A percentile compares a stretch with the other conserved stretches of the same genome.
phyloP scores from a whole-genome alignment of 306 rosid genomes.

The Vigna reflexopilosa region DNA sequence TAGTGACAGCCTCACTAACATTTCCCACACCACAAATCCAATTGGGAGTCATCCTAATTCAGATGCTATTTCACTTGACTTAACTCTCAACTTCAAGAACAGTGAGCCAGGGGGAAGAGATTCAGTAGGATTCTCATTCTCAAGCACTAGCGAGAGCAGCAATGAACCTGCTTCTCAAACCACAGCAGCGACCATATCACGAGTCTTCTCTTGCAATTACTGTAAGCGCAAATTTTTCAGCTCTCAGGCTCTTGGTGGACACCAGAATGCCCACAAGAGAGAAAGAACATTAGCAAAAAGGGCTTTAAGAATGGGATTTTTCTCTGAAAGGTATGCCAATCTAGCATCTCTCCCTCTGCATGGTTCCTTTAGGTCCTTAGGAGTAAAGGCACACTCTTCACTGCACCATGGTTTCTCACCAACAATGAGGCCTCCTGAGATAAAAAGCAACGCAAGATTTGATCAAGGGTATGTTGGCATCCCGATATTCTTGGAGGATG shows the following conservation, averaged over 20 bases:
- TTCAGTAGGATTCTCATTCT: conserved; percentile 68
- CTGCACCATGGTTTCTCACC: conserved; percentile 63
- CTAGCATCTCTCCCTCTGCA: conserved; percentile 81
- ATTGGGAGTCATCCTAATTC: conserved; percentile 41
- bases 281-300: conserved; percentile 86
- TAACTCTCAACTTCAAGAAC: conserved; percentile 68
- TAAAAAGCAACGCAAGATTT: conserved; percentile 56
- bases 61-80: conserved; percentile 63
- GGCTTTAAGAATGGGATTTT: conserved; percentile 82
- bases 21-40: conserved; percentile 51
- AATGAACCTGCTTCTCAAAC: conserved; percentile 67
- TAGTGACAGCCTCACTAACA: conserved; percentile 53
- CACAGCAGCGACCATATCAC: conserved; percentile 50
- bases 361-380: conserved; percentile 79
- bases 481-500: conserved; percentile 79
- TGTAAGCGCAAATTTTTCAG: conserved; percentile 90
- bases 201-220: conserved; percentile 88
- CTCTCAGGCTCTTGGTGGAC: conserved; percentile 97
- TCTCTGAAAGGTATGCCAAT: conserved; percentile 71
- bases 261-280: conserved; percentile 92
- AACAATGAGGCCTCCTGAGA: conserved; percentile 61
- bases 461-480: conserved; percentile 64
- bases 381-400: conserved; percentile 89
- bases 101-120: conserved; percentile 53
- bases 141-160: conserved; percentile 90